Percentiles rank a stretch among this genome's conserved stretches.
These are phyloP conservation scores for Rhynchospora breviuscula DNA, from an alignment of 176 grass and related monocot species.

Conservation along the genomic window DNA sequence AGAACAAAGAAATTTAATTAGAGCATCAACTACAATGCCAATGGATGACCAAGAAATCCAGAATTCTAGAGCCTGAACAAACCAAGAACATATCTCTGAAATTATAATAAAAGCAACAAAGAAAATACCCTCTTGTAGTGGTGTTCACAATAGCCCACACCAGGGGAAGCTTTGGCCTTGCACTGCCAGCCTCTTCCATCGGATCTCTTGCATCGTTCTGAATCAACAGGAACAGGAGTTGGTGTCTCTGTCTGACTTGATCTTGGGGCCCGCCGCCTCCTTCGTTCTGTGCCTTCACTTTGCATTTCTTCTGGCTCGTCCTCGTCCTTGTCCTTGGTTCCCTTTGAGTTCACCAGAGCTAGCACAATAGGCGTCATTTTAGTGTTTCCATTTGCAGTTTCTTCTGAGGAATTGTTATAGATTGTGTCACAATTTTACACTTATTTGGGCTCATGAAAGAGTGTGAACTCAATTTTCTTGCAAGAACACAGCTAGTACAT, in stretches of 20 bases:
- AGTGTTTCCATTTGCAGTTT: conserved; percentile 17
- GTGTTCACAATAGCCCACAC: conserved; percentile 31
- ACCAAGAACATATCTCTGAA: background rate
- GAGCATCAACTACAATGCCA: background rate
- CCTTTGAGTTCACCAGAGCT: conserved; percentile 16
- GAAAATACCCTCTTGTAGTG: conserved; percentile 43
- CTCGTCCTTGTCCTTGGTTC: background rate
- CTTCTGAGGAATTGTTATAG: background rate
- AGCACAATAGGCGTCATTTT: conserved; percentile 17
- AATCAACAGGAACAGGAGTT: background rate
- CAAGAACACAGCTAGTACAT: background rate
- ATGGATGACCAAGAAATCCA: background rate
- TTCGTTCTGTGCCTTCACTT: conserved; percentile 1
- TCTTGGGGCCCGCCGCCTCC: background rate
- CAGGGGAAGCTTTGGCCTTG: conserved; percentile 15
- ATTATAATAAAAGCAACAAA: background rate
- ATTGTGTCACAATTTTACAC: background rate
- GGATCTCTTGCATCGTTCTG: conserved; percentile 21
- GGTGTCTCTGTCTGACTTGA: conserved; percentile 15
- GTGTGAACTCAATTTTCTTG: background rate
- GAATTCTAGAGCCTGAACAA: background rate
- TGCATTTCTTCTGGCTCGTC: conserved; percentile 16
- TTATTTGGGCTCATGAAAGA: background rate
- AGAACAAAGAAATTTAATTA: background rate
- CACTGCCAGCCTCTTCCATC: conserved; percentile 33